These are phyloP conservation scores for Magnusiomyces suaveolens DNA, from an alignment of 1,139 yeast species.

Conservation along the genomic window DNA sequence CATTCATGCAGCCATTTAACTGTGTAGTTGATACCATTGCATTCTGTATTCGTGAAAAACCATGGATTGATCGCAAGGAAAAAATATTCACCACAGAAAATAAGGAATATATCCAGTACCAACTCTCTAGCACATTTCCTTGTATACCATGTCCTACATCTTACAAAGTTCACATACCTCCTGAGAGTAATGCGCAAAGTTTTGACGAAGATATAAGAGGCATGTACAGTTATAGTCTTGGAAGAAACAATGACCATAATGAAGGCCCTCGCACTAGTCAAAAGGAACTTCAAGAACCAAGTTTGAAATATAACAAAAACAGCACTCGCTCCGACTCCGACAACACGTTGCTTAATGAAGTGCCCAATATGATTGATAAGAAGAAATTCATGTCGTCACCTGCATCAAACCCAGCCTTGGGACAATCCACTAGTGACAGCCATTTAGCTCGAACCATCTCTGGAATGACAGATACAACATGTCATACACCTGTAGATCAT, in stretches of 20 bases:
- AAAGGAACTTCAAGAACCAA: background rate
- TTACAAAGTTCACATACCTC: background rate
- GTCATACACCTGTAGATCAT: background rate
- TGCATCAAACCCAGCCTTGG: background rate
- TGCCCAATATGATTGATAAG: background rate
- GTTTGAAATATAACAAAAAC: background rate
- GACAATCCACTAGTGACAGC: background rate
- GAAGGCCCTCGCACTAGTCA: background rate
- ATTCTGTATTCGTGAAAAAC: conserved; percentile 55
- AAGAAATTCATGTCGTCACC: background rate
- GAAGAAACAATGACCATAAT: background rate
- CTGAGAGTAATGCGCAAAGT: background rate
- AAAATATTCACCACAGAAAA: conserved; percentile 11
- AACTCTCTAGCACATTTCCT: conserved; percentile 7
- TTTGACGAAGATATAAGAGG: background rate
- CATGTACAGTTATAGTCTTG: background rate
- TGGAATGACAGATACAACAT: conserved; percentile 1
- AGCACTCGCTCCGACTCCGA: background rate
- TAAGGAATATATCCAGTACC: conserved; percentile 6
- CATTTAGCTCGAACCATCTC: background rate
- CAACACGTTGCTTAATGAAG: background rate
- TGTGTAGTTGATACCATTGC: conserved; percentile 72
- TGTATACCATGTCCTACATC: conserved; percentile 1
- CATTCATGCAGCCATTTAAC: conserved; percentile 72
- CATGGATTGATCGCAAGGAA: conserved; percentile 15